phyloP scores from a whole-genome alignment of 106 monocot species.

The Platanthera zijinensis region DNA sequence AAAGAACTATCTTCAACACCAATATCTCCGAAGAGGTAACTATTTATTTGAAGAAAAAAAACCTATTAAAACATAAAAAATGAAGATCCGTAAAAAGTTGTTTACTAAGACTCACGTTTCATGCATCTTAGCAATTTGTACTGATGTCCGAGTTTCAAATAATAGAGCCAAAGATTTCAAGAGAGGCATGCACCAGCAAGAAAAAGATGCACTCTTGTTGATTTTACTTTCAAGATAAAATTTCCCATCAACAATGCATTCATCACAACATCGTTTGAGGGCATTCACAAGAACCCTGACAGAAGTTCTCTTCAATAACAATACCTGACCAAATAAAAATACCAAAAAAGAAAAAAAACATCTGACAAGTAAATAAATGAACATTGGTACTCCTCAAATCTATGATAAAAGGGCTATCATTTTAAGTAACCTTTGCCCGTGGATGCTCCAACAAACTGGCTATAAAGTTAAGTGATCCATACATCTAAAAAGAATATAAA shows the following conservation, averaged over 20 bases:
- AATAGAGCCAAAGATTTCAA: conserved; percentile 68
- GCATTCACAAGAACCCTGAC: conserved; percentile 31
- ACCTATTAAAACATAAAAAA: conserved; percentile 1
- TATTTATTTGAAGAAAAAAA: conserved; percentile 20
- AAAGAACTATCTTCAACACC: conserved; percentile 27
- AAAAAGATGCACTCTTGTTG: conserved; percentile 23
- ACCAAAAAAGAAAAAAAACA: conserved; percentile 4
- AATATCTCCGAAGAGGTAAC: conserved; percentile 29
- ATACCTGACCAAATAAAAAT: conserved; percentile 30
- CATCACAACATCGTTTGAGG: conserved; percentile 36
- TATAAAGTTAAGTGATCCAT: conserved; percentile 73
- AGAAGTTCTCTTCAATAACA: conserved; percentile 49
- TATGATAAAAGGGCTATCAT: neutral
- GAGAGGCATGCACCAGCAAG: conserved; percentile 49
- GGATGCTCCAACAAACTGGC: conserved; percentile 81
- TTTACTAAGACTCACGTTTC: conserved; percentile 35
- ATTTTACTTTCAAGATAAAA: conserved; percentile 22
- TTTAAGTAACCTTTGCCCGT: conserved; percentile 41
- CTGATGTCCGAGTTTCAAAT: conserved; percentile 30
- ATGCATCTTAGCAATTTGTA: conserved; percentile 3
- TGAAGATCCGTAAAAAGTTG: conserved; percentile 4
- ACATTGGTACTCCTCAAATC: neutral
- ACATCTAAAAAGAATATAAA: conserved; percentile 39
- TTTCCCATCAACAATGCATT: conserved; percentile 28
- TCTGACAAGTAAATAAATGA: neutral